A percentile compares a stretch with the other conserved stretches of the same genome.
These are phyloP conservation scores for Trapa bicornis DNA, from an alignment of 345 rosid genomes.

Conservation along the genomic window DNA sequence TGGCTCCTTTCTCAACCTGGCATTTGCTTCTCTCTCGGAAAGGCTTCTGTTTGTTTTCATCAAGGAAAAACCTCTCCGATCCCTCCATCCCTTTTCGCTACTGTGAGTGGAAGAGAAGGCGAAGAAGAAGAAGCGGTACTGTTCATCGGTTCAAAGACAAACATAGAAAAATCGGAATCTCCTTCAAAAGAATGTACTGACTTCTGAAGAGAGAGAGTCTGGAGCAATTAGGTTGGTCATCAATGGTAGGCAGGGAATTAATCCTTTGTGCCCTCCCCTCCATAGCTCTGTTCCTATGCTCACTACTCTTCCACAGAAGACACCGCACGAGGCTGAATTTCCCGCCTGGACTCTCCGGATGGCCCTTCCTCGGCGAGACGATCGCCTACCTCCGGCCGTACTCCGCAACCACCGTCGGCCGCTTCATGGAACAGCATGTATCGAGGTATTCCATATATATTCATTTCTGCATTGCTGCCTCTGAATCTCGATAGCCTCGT, in stretches of 20 bases:
- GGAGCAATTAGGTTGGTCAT: background rate
- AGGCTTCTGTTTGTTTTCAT: constrained; percentile 3
- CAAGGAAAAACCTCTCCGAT: background rate
- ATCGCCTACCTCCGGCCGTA: constrained; percentile 73
- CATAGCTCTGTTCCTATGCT: constrained; percentile 42
- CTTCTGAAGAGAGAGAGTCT: background rate
- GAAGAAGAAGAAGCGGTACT: background rate
- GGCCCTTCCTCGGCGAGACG: constrained; percentile 94
- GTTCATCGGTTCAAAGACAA: background rate
- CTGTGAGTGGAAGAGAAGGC: background rate
- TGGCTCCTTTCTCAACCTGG: too few relatives aligned
- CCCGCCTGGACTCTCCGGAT: constrained; percentile 87
- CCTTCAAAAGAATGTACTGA: background rate
- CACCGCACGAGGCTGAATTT: constrained; percentile 40
- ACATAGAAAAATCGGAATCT: background rate
- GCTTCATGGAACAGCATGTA: constrained; percentile 80
- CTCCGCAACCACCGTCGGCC: constrained; percentile 61
- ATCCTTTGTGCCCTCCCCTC: constrained; percentile 56
- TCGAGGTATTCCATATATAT: constrained; percentile 28
- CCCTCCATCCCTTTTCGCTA: background rate
- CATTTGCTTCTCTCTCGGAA: background rate
- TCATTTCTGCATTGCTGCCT: too few relatives aligned
- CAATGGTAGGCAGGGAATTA: constrained; percentile 54
- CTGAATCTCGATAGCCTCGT: too few relatives aligned
- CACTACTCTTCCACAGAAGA: constrained; percentile 43